A percentile compares a stretch with the other conserved stretches of the same genome.
Evolutionary conservation across 768 basidiomycete genomes (phyloP).

Genomic region (Tulasnella sp.): DNA sequence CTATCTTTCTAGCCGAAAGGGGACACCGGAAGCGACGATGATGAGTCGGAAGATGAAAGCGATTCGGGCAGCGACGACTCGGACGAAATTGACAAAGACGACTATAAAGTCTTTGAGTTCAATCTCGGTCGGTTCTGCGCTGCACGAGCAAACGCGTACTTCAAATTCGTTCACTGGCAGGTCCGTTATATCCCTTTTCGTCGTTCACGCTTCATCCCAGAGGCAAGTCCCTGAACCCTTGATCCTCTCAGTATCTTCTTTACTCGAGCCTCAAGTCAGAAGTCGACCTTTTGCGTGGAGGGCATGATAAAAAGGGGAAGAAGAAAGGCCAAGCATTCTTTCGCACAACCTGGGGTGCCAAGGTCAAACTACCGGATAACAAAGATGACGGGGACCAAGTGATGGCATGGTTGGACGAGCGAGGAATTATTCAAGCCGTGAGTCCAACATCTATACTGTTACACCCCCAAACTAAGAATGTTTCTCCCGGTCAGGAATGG

Average conservation of each 20-base stretch:
- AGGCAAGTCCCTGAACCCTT: not conserved
- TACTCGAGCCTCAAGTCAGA: constrained; percentile 57
- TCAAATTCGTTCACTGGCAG: constrained; percentile 80
- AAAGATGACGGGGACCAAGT: constrained; percentile 69
- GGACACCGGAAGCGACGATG: constrained; percentile 29
- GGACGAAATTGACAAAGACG: constrained; percentile 20
- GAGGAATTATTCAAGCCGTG: constrained; percentile 54
- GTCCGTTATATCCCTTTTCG: constrained; percentile 41
- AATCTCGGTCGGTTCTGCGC: constrained; percentile 80
- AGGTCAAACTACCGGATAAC: constrained; percentile 59
- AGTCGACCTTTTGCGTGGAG: constrained; percentile 51
- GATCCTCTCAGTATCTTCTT: constrained; percentile 51
- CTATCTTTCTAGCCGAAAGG: not conserved
- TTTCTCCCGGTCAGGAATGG: constrained; percentile 47
- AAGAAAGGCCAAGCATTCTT: constrained; percentile 47
- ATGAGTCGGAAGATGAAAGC: constrained; percentile 32
- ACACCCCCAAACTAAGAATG: not conserved
- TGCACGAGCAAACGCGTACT: constrained; percentile 59
- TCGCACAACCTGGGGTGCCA: constrained; percentile 48
- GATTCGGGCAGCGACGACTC: constrained; percentile 19
- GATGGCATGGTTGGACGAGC: constrained; percentile 74
- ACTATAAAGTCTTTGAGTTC: constrained; percentile 42
- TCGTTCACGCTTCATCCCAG: not conserved
- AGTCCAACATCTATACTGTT: not conserved
- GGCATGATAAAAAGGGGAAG: not conserved